Conservation (phyloP, 768 basidiomycete genomes). For the Auricularia sp. region DNA sequence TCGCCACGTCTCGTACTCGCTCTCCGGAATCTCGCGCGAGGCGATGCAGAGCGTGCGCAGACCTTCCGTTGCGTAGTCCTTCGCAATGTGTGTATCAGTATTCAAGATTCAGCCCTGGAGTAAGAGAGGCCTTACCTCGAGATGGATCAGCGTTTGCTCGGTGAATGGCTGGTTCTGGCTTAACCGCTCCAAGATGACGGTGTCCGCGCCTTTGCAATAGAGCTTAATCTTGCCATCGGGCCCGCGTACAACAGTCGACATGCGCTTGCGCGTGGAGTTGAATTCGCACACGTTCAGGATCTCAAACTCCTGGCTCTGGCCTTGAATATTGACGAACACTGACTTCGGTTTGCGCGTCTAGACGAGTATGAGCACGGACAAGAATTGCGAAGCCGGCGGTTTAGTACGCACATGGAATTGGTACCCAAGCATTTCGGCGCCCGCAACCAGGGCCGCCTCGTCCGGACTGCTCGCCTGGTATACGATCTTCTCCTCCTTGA, state of each 20-base stretch:
- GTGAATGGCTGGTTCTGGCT: constrained; percentile 67
- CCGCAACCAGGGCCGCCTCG: constrained; percentile 90
- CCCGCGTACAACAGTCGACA: constrained; percentile 87
- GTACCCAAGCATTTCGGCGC: constrained; percentile 86
- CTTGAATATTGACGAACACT: constrained; percentile 77
- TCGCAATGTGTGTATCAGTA: background rate
- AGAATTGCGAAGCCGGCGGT: too few species aligned
- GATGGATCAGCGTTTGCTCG: constrained; percentile 78
- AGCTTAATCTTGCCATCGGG: constrained; percentile 89
- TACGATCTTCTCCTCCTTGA: constrained; percentile 68
- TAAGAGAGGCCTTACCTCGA: constrained; percentile 50
- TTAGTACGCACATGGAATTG: constrained; percentile 73
- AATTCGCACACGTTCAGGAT: constrained; percentile 97
- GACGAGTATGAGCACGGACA: constrained; percentile 18
- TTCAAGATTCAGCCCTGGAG: too few species aligned
- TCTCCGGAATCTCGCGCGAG: constrained; percentile 81
- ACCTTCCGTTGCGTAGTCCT: constrained; percentile 96
- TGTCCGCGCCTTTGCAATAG: constrained; percentile 96
- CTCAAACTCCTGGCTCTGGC: constrained; percentile 68
- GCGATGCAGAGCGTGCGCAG: constrained; percentile 94
- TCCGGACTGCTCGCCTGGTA: constrained; percentile 98
- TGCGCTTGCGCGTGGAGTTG: constrained; percentile 93
- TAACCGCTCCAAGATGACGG: constrained; percentile 91
- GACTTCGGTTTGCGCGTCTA: constrained; percentile 95
- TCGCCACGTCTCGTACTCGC: constrained; percentile 87